Conservation (phyloP, 1,284 basidiomycete genomes). For the Rhodotorula sp. region DNA sequence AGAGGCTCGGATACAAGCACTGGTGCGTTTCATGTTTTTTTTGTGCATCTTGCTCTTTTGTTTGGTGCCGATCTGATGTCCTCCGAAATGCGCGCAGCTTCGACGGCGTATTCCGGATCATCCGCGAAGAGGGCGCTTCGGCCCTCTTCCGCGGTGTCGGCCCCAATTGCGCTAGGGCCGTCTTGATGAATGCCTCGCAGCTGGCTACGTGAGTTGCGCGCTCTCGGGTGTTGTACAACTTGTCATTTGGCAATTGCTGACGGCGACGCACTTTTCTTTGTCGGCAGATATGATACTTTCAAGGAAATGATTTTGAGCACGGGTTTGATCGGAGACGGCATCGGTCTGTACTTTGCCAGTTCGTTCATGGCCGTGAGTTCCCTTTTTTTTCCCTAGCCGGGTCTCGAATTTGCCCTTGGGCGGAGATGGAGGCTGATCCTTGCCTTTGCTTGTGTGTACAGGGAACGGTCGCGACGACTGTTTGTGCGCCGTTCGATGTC, state of each 20-base stretch:
- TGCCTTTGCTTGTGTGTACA: constrained; percentile 43
- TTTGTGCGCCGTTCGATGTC: constrained; percentile 91
- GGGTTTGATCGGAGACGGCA: constrained; percentile 71
- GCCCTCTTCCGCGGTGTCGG: constrained; percentile 74
- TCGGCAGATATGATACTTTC: constrained; percentile 78
- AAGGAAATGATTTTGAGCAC: constrained; percentile 72
- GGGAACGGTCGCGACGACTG: constrained; percentile 87
- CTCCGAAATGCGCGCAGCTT: constrained; percentile 59
- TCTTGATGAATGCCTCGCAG: constrained; percentile 89
- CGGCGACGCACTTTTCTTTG: no score
- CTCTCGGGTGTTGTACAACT: no score
- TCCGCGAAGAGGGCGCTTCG: constrained; percentile 69
- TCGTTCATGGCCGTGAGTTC: constrained; percentile 74
- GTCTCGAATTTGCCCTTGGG: background rate
- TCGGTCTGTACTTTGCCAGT: constrained; percentile 74
- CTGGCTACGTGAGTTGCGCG: constrained; percentile 67
- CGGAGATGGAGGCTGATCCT: background rate
- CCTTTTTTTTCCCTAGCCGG: background rate
- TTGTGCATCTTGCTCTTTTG: no score
- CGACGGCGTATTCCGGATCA: constrained; percentile 67
- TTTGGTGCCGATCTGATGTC: background rate
- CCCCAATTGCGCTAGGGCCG: constrained; percentile 78
- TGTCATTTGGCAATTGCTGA: background rate
- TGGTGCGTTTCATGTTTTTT: constrained; percentile 25
- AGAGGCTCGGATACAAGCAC: constrained; percentile 69